Conservation (phyloP, 352 stramenopile species). For the Globisporangium yorkense region DNA sequence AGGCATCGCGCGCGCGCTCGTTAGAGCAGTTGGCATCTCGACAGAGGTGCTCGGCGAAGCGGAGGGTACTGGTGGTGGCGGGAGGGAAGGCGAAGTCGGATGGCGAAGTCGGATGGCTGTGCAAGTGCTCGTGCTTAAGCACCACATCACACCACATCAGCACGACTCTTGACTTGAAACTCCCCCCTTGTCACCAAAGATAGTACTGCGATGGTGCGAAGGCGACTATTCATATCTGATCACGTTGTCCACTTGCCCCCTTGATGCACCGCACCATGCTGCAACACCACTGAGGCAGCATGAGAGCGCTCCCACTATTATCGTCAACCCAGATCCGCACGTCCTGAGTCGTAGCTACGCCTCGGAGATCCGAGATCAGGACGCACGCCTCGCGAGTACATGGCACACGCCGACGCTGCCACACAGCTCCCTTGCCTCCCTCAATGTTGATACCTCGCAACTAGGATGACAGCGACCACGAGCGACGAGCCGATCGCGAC, state of each 20-base stretch:
- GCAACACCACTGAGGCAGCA: too few relatives aligned
- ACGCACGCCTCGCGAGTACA: neutral
- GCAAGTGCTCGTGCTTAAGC: too few relatives aligned
- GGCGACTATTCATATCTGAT: too few relatives aligned
- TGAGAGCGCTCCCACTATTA: too few relatives aligned
- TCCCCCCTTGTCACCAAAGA: too few relatives aligned
- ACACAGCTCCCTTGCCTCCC: neutral
- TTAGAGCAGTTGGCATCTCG: neutral
- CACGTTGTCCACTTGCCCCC: too few relatives aligned
- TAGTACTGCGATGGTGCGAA: too few relatives aligned
- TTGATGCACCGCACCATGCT: too few relatives aligned
- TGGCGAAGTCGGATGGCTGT: neutral
- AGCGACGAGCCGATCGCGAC: slow-evolving; percentile 24
- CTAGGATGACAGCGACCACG: neutral
- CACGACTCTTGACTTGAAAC: neutral
- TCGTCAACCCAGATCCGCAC: too few relatives aligned
- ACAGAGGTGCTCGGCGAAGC: neutral
- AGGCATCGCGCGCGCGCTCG: slow-evolving; percentile 1
- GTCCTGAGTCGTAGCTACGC: too few relatives aligned
- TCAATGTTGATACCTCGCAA: neutral
- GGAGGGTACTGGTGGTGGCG: neutral
- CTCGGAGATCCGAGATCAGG: neutral
- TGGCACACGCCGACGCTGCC: too few relatives aligned
- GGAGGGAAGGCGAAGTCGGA: neutral
- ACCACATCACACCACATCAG: too few relatives aligned